Conservation (phyloP, 2,329 filamentous ascomycete species). For the Aspergillus brunneoviolaceus region DNA sequence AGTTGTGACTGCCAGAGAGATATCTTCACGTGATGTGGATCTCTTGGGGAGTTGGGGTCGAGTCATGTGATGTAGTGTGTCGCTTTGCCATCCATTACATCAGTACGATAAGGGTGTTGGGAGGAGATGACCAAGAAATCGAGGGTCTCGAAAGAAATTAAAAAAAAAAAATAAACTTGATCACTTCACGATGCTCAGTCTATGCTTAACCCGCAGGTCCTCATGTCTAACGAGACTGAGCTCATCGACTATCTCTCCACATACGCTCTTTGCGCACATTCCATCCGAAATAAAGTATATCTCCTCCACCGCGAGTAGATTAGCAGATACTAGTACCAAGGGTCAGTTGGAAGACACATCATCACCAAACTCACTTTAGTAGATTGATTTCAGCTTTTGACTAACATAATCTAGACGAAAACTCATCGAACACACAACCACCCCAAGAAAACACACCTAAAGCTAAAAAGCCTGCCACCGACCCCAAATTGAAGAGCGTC, state of each 20-base stretch:
- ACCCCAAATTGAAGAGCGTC: conserved; percentile 53
- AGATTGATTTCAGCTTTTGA: background rate
- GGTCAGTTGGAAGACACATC: background rate
- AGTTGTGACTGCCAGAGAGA: background rate
- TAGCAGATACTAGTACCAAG: background rate
- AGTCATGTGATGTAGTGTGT: background rate
- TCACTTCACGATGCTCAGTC: background rate
- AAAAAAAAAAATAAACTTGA: no score
- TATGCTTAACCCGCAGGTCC: background rate
- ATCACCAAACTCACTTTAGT: background rate
- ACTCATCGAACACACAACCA: background rate
- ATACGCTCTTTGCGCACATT: background rate
- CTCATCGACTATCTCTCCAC: background rate
- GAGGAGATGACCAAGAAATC: no score
- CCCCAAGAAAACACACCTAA: background rate
- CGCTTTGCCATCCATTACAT: background rate
- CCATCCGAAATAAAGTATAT: background rate
- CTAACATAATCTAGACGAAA: background rate
- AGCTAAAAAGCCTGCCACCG: conserved; percentile 10
- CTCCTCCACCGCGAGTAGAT: background rate
- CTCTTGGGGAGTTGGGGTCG: background rate
- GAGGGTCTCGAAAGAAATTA: no score
- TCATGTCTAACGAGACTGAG: background rate
- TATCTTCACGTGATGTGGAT: conserved; percentile 10
- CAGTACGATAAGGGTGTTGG: background rate